Evolutionary conservation across 352 stramenopile species (phyloP).

Genomic region (Pythium inflatum): DNA sequence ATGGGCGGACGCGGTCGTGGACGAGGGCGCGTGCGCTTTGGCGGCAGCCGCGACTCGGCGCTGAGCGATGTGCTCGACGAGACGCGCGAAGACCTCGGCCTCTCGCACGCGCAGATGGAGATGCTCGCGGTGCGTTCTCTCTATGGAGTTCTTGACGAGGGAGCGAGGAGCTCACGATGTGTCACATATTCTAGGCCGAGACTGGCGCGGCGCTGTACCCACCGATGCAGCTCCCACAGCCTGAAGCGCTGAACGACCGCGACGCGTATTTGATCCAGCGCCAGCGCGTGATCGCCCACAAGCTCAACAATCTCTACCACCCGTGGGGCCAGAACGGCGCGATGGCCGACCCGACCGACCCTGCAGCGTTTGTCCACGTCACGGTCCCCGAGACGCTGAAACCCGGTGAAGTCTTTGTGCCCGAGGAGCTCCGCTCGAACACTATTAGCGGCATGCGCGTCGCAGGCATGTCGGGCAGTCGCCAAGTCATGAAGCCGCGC

Average conservation of each 20-base stretch:
- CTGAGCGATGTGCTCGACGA: slow-evolving; percentile 73
- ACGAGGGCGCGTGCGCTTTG: slow-evolving; percentile 69
- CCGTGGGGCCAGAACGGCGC: slow-evolving; percentile 51
- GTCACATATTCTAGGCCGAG: slow-evolving; percentile 49
- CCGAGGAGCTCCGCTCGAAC: slow-evolving; percentile 62
- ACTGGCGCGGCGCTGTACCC: slow-evolving; percentile 56
- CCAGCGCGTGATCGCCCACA: slow-evolving; percentile 69
- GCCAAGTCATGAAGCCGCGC: slow-evolving; percentile 64
- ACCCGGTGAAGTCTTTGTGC: slow-evolving; percentile 63
- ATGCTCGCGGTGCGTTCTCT: slow-evolving; percentile 48
- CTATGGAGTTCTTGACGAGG: too few species aligned
- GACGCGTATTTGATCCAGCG: slow-evolving; percentile 74
- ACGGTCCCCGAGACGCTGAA: slow-evolving; percentile 63
- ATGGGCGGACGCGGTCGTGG: slow-evolving; percentile 68
- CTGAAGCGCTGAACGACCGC: slow-evolving; percentile 54
- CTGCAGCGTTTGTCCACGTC: slow-evolving; percentile 62
- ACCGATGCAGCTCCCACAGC: slow-evolving; percentile 64
- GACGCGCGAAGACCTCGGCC: slow-evolving; percentile 69
- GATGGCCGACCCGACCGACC: slow-evolving; percentile 35
- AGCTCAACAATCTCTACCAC: slow-evolving; percentile 72
- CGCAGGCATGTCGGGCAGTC: slow-evolving; percentile 23
- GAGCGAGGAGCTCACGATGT: too few species aligned
- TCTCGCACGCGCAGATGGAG: slow-evolving; percentile 76
- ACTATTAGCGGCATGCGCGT: slow-evolving; percentile 53
- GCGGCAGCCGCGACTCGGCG: slow-evolving; percentile 68